Evolutionary conservation across 345 rosid species (phyloP).

Genomic region (Aegle marmelos): DNA sequence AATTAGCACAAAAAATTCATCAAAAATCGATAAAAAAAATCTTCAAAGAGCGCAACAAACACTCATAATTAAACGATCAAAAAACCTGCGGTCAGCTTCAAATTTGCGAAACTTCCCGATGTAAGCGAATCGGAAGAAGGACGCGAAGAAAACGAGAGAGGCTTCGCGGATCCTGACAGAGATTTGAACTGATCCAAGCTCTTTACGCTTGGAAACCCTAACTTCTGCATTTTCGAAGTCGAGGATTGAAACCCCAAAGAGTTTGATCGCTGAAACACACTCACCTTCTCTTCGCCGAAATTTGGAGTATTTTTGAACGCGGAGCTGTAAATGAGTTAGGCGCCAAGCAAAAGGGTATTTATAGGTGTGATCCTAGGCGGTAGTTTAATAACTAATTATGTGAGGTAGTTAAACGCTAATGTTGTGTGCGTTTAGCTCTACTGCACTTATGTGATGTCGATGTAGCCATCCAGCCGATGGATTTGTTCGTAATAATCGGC

Average conservation of each 20-base stretch:
- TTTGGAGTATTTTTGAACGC: neutral
- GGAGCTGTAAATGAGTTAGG: neutral
- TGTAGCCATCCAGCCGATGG: no score
- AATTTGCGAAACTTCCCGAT: slow-evolving; percentile 65
- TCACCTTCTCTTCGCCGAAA: neutral
- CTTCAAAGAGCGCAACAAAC: neutral
- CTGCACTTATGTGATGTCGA: neutral
- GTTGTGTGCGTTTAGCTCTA: neutral
- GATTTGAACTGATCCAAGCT: slow-evolving; percentile 64
- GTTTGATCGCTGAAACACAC: neutral
- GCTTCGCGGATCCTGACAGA: slow-evolving; percentile 47
- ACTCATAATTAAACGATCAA: neutral
- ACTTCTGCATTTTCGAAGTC: slow-evolving; percentile 57
- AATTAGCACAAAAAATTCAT: slow-evolving; percentile 26
- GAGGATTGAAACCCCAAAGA: slow-evolving; percentile 7
- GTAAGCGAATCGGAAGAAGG: slow-evolving; percentile 47
- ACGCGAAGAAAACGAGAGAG: slow-evolving; percentile 51
- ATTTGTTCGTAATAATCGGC: neutral
- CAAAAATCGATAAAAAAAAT: slow-evolving; percentile 2
- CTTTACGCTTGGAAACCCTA: slow-evolving; percentile 65
- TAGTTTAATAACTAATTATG: neutral
- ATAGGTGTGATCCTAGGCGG: neutral
- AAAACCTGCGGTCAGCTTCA: slow-evolving; percentile 87
- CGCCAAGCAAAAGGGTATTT: slow-evolving; percentile 2
- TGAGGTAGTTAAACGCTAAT: neutral